Evolutionary conservation across 306 rosid species (phyloP).

Genomic region (Begonia peltatifolia): DNA sequence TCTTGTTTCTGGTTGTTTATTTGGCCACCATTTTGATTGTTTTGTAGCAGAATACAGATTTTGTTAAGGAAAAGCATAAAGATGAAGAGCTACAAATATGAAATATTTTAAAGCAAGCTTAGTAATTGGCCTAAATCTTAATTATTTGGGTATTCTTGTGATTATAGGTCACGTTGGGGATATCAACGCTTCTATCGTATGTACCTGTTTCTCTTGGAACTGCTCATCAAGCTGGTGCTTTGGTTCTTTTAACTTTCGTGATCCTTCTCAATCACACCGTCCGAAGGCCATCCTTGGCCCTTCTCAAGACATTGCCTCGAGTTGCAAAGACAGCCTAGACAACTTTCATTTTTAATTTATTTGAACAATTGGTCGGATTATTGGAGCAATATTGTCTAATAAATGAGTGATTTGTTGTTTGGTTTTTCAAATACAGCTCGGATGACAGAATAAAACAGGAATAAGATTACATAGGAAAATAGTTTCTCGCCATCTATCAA

Average conservation of each 20-base stretch:
- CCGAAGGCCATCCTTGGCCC: conserved; percentile 54
- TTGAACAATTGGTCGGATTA: no score
- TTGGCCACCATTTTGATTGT: no score
- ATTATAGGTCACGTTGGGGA: conserved; percentile 62
- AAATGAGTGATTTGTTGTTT: no score
- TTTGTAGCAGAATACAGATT: no score
- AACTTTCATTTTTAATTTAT: neutral
- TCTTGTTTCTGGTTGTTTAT: conserved; percentile 3
- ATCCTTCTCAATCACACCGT: conserved; percentile 60
- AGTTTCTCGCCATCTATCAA: no score
- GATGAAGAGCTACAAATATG: no score
- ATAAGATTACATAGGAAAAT: no score
- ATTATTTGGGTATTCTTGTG: neutral
- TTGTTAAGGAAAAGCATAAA: no score
- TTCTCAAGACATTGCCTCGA: conserved; percentile 63
- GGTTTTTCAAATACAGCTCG: no score
- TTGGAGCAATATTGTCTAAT: no score
- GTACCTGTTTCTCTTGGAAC: conserved; percentile 77
- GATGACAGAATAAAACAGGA: no score
- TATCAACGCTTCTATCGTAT: conserved; percentile 68
- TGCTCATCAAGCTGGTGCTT: conserved; percentile 88
- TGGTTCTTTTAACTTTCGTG: conserved; percentile 59
- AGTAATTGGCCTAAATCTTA: neutral
- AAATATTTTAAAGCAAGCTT: neutral
- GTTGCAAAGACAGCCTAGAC: conserved; percentile 27